phyloP scores from a whole-genome alignment of 2,329 filamentous ascomycete species.

The Ophiostoma ulmi region DNA sequence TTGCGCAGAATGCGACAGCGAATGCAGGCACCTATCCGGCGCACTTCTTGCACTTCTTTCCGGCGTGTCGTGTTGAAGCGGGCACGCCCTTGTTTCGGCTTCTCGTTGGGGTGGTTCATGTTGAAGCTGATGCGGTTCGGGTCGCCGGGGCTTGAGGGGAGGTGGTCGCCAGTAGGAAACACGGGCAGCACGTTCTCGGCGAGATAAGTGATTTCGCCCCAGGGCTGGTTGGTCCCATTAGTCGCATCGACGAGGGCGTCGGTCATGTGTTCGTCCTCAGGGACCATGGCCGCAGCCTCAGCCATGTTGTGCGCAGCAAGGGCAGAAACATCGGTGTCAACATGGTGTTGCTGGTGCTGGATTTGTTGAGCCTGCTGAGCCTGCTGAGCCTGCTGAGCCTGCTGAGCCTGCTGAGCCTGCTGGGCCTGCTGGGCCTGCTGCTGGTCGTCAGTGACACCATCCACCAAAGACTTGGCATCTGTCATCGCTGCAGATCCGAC shows the following conservation, averaged over 20 bases:
- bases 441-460: constrained; percentile 5
- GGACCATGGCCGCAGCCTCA: background rate
- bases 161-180: constrained; percentile 27
- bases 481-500: constrained; percentile 21
- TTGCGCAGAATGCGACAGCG: constrained; percentile 62
- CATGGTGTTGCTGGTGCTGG: constrained; percentile 14
- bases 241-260: constrained; percentile 21
- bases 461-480: constrained; percentile 18
- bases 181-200: constrained; percentile 33
- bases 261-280: constrained; percentile 14
- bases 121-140: constrained; percentile 47
- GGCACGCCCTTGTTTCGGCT: constrained; percentile 48
- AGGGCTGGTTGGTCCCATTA: constrained; percentile 38
- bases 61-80: constrained; percentile 55
- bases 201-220: constrained; percentile 51
- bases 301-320: background rate
- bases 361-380: background rate
- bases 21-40: constrained; percentile 61
- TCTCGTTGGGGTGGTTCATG: constrained; percentile 49
- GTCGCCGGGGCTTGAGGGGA: constrained; percentile 19
- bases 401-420: constrained; percentile 3
- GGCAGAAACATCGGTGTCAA: background rate
- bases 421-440: background rate
- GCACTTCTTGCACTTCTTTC: constrained; percentile 60
- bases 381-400: constrained; percentile 13